Base-by-base conservation (phyloP, 805 yeast genomes). In the Sugiyamaella chiloensis region DNA sequence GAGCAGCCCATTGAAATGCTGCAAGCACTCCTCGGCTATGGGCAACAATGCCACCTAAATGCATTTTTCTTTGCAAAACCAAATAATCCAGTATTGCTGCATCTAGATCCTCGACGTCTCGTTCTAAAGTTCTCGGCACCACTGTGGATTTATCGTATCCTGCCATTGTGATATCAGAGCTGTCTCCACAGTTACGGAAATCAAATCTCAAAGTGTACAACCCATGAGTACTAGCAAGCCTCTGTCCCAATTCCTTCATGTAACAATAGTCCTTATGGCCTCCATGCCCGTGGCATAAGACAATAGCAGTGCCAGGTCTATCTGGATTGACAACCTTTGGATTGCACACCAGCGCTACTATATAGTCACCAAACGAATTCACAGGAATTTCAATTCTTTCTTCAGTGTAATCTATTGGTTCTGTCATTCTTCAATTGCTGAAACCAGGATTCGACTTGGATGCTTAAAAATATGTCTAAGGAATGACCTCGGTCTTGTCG, bases 1-100 rank as follows among this genome's bases (percentile, higher is more conserved):
- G 53, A 27, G 77, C 50, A 2, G 83, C 83, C 85, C 90, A 90
- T 47, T 76, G 68, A 58, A 87, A 81, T 81, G 82, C 79, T 4
- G 90, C 82, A 23, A 85, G 75, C 3, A 79, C 73, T 7, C 96
- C 96, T 50, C 96, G 71, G 0, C 96, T 87, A 63, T 90, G 97
- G 2, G 80, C 84, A 24, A 86, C 75, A 3, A 89, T 68, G 1
- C 85, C 69, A 46, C 77, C 75, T 17, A 85, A 64, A 2, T 74
- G 63, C 45, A 80, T 69, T 40, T 66, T 63, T 40, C 27, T 43
- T 32, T 31, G 45, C 6, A 40, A 47, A 3, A 42, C 48, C 26
- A 72, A 58, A 50, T 66, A 72, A 20, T 68, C 61, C 37, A 69
- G 65, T 11, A 78, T 73, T 4, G 46, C 55, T 9, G 43, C 17